phyloP scores from a whole-genome alignment of 306 rosid genomes.

The Rosa chinensis region DNA sequence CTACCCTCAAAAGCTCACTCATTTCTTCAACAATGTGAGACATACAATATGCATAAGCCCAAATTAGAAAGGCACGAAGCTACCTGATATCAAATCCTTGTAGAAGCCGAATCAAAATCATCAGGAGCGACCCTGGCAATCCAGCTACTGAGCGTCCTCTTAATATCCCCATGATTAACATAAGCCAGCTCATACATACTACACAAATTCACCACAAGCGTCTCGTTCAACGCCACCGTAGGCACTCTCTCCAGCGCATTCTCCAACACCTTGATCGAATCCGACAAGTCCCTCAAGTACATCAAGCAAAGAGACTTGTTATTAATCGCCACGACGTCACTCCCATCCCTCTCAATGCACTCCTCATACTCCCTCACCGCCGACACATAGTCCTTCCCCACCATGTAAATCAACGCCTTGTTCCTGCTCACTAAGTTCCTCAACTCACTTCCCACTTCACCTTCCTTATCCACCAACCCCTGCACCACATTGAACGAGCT shows the following conservation, averaged over 20 bases:
- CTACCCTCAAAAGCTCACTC: background rate
- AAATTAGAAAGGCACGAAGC: constrained; percentile 11
- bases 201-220: constrained; percentile 81
- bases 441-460: constrained; percentile 36
- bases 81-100: constrained; percentile 64
- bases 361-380: constrained; percentile 92
- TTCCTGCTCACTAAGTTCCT: constrained; percentile 71
- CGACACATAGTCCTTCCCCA: constrained; percentile 85
- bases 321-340: constrained; percentile 70
- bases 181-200: constrained; percentile 97
- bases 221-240: constrained; percentile 79
- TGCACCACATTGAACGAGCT: constrained; percentile 59
- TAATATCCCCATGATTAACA: constrained; percentile 80
- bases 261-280: constrained; percentile 87
- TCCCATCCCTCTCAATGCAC: constrained; percentile 74
- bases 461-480: constrained; percentile 42
- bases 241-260: constrained; percentile 89
- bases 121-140: constrained; percentile 95
- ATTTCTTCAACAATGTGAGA: background rate
- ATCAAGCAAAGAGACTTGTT: constrained; percentile 92
- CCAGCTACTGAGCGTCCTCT: constrained; percentile 91
- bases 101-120: constrained; percentile 80
- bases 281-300: constrained; percentile 89
- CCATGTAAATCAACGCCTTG: constrained; percentile 77
- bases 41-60: background rate